A percentile compares a stretch with the other conserved stretches of the same genome.
Evolutionary conservation across 371 early-diverging fungal species (phyloP).

Genomic region (Rhizopus microsporus): DNA sequence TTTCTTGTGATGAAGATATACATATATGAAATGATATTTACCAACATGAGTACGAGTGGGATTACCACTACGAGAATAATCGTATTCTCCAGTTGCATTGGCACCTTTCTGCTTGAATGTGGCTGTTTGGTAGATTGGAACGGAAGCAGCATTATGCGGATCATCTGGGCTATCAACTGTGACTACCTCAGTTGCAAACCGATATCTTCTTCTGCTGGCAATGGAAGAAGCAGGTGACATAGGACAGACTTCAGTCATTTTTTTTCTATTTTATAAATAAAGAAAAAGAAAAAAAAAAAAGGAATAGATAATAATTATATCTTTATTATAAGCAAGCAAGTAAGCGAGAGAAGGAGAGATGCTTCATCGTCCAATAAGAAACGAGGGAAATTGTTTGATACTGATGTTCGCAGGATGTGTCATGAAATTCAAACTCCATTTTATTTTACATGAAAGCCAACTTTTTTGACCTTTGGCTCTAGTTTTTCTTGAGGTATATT

Average conservation of each 20-base stretch:
- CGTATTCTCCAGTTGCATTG: constrained; percentile 86
- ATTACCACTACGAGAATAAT: constrained; percentile 90
- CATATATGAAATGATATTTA: constrained; percentile 27
- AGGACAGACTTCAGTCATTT: constrained; percentile 31
- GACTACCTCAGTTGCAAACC: constrained; percentile 88
- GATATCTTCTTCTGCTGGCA: constrained; percentile 58
- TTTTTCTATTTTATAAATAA: background rate
- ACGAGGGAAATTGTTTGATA: background rate
- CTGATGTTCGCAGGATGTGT: constrained; percentile 1
- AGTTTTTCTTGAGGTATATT: constrained; percentile 24
- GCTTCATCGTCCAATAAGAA: constrained; percentile 7
- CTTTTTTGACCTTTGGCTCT: constrained; percentile 14
- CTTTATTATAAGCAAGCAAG: background rate
- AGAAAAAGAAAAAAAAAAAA: constrained; percentile 12
- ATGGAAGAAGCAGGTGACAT: constrained; percentile 41
- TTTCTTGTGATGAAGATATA: background rate
- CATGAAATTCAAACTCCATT: background rate
- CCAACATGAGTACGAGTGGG: constrained; percentile 88
- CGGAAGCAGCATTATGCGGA: constrained; percentile 88
- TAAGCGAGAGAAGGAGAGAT: background rate
- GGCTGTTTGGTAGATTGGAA: constrained; percentile 96
- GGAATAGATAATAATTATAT: constrained; percentile 1
- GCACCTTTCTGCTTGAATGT: constrained; percentile 90
- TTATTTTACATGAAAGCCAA: background rate
- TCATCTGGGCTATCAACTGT: constrained; percentile 80